phyloP scores from a whole-genome alignment of 2,329 filamentous ascomycete species.

The Remersonia thermophila region DNA sequence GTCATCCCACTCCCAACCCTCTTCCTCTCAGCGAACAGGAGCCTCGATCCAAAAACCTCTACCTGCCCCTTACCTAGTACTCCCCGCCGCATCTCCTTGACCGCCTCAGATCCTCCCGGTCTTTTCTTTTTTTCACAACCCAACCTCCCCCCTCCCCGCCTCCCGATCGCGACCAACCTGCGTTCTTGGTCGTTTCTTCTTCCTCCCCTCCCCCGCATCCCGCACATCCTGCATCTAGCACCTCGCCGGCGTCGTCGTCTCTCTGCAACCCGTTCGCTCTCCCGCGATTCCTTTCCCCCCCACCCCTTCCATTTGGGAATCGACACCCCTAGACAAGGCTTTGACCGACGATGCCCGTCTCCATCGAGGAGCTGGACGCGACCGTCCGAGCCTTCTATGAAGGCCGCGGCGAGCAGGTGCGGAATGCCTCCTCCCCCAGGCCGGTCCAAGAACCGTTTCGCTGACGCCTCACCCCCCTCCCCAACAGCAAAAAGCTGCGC shows the following conservation, averaged over 20 bases:
- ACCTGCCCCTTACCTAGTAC: too few relatives aligned
- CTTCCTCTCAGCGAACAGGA: too few relatives aligned
- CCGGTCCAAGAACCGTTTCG: too few relatives aligned
- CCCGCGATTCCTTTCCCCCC: neutral
- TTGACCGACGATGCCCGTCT: constrained; percentile 45
- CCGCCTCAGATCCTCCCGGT: constrained; percentile 6
- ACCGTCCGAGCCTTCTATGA: constrained; percentile 97
- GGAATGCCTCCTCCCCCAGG: constrained; percentile 22
- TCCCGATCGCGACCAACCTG: constrained; percentile 4
- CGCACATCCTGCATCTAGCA: neutral
- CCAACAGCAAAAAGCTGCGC: constrained; percentile 83
- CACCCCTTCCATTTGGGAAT: constrained; percentile 1
- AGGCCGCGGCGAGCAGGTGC: constrained; percentile 82
- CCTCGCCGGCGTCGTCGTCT: neutral
- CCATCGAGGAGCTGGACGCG: constrained; percentile 90
- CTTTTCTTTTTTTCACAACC: constrained; percentile 3
- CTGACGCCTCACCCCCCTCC: constrained; percentile 27
- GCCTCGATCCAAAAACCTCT: too few relatives aligned
- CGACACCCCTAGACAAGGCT: constrained; percentile 2
- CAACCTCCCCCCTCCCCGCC: neutral
- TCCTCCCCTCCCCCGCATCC: constrained; percentile 1
- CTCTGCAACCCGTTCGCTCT: too few relatives aligned
- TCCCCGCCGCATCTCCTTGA: constrained; percentile 7
- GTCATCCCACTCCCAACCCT: constrained; percentile 13
- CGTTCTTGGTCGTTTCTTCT: neutral